Base-by-base conservation (phyloP, 345 rosid species). In the Streptanthus diversifolius region DNA sequence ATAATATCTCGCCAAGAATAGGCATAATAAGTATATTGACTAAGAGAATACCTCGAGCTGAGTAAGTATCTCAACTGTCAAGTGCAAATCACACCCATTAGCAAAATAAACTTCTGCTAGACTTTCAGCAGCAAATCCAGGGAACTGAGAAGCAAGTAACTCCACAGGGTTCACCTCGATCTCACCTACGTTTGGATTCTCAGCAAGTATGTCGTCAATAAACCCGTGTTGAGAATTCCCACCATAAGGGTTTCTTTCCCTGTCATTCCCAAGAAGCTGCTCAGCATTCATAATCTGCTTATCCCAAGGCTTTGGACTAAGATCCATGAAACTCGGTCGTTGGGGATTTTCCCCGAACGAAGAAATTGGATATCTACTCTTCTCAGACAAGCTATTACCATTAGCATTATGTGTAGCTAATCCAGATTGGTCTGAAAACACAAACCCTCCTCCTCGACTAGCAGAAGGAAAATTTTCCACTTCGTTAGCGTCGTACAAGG, bases 101-200 rank as follows among this genome's bases (percentile, higher is more conserved):
- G 99, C 96, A 71, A 79, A 80, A 81, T 84, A 95, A 65, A 95
- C 99, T 79, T 95, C 98, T 15, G 91, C 88, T 30, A 95, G 92
- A 83, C 99, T 92, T 79, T 92, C 99, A 57, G 90, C 83, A 68
- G 96, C 92, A 77, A 95, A 95, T 24, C 97, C 99, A 72, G 99
- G 95, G 76, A 95, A 95, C 48, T 90, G 87, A 54, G 90, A 84
- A 29, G 88, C 96, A 86, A 95, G 83, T 84, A 90, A 85, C 66
- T 90, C 92, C 69, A 95, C 33, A 39, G 95, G 89, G 70, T 87
- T 88, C 78, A 85, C 69, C 39, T 86, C 92, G 30, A 65, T 52
- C n/a, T 80, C 97, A 72, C 86, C 91, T 17, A 85, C 37, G 32
- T 76, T 68, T 41, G 83, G 72, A 24, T 70, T 83, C 72, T 91